These are phyloP conservation scores for Cyclostephanos tholiformis DNA, from an alignment of 108 stramenopile species.

Conservation along the genomic window DNA sequence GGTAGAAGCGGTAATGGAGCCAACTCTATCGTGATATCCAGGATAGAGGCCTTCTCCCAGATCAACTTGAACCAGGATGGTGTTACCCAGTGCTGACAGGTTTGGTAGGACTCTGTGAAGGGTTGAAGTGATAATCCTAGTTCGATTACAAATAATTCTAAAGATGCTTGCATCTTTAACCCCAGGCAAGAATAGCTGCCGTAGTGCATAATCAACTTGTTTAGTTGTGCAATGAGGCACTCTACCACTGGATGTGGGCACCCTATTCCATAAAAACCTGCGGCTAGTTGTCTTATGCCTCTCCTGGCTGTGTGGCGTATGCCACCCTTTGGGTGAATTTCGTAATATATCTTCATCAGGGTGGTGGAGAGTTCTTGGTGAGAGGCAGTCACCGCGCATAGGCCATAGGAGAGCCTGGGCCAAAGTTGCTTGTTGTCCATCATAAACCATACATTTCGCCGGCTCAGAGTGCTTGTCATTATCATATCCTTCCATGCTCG, in stretches of 20 bases:
- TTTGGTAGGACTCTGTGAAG: not conserved
- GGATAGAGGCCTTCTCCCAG: not conserved
- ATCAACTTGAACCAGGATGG: not conserved
- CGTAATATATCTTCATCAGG: not conserved
- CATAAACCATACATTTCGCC: conserved; percentile 19
- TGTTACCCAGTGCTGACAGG: not conserved
- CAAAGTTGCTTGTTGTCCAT: conserved; percentile 10
- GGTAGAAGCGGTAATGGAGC: not conserved
- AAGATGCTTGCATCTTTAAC: not conserved
- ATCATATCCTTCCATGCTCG: conserved; percentile 8
- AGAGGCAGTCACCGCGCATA: not conserved
- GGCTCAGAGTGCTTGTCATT: not conserved
- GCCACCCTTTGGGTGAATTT: too few species aligned
- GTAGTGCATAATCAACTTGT: conserved; percentile 16
- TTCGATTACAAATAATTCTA: conserved; percentile 5
- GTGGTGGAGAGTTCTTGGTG: not conserved
- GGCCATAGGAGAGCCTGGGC: conserved; percentile 14
- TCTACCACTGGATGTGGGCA: conserved; percentile 10
- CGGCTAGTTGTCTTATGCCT: not conserved
- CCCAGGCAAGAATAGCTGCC: conserved; percentile 4
- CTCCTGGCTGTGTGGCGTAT: not conserved
- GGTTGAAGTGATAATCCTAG: not conserved
- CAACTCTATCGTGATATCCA: not conserved
- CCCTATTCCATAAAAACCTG: conserved; percentile 9
- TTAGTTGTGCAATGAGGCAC: not conserved